A percentile compares a stretch with the other conserved stretches of the same genome.
These are phyloP conservation scores for Pythium rishiriense DNA, from an alignment of 352 stramenopile genomes.

Conservation along the genomic window DNA sequence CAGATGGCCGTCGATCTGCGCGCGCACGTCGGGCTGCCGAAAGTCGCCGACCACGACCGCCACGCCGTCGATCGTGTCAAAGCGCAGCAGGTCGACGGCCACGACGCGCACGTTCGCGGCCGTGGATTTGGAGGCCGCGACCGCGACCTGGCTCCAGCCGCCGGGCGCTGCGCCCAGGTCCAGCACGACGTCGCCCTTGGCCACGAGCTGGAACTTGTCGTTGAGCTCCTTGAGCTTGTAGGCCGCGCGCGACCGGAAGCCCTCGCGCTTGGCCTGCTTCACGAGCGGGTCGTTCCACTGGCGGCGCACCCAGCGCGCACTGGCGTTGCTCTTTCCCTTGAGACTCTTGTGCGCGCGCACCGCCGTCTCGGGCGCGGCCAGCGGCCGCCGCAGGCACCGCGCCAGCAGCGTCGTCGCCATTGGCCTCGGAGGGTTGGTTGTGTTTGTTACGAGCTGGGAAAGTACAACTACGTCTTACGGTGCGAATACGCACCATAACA, in stretches of 20 bases:
- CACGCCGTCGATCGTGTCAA: conserved; percentile 72
- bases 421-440: not conserved
- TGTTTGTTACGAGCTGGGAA: not conserved
- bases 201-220: conserved; percentile 72
- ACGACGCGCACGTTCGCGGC: conserved; percentile 49
- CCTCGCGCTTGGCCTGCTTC: conserved; percentile 83
- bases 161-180: conserved; percentile 84
- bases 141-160: conserved; percentile 83
- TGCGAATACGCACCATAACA: conserved; percentile 5
- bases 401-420: conserved; percentile 10
- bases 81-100: conserved; percentile 70
- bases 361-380: not conserved
- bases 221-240: conserved; percentile 88
- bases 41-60: conserved; percentile 84
- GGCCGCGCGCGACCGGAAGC: conserved; percentile 74
- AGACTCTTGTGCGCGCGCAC: conserved; percentile 71
- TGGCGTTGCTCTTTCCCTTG: conserved; percentile 82
- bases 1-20: conserved; percentile 55
- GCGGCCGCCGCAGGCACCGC: conserved; percentile 13
- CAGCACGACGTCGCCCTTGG: conserved; percentile 66
- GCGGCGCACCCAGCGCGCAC: conserved; percentile 80
- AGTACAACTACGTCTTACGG: not conserved
- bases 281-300: conserved; percentile 86
- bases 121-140: conserved; percentile 44
- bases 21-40: conserved; percentile 51